Percentiles rank a stretch among this genome's conserved stretches.
Conservation (phyloP, 1,139 yeast species). For the Kodamaea alishanica region DNA sequence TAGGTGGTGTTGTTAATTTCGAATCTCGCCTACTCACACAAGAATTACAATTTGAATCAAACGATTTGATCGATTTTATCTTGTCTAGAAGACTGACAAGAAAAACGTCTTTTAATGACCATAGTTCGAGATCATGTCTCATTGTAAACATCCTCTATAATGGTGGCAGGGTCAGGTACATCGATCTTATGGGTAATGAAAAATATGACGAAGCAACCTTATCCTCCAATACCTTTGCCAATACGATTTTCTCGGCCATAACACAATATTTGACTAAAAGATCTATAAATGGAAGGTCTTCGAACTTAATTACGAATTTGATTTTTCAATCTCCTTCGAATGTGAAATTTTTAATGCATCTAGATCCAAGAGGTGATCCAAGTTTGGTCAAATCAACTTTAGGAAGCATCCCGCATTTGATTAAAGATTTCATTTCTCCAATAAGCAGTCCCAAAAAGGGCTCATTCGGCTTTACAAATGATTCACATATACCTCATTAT, state of each 20-base stretch:
- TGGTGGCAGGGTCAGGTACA: constrained; percentile 21
- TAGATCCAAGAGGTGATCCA: constrained; percentile 28
- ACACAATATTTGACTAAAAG: constrained; percentile 22
- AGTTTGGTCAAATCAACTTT: constrained; percentile 27
- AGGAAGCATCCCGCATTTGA: constrained; percentile 24
- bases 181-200: constrained; percentile 35
- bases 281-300: constrained; percentile 18
- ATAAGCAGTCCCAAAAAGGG: constrained; percentile 6
- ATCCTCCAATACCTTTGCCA: constrained; percentile 25
- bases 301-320: constrained; percentile 28
- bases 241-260: constrained; percentile 27
- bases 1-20: constrained; percentile 6
- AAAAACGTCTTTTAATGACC: constrained; percentile 19
- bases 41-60: constrained; percentile 5
- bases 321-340: constrained; percentile 20
- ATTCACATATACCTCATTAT: constrained; percentile 11
- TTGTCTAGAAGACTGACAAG: constrained; percentile 21
- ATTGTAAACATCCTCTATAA: constrained; percentile 23
- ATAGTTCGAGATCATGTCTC: constrained; percentile 28
- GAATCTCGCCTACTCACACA: constrained; percentile 17
- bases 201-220: constrained; percentile 17
- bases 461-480: constrained; percentile 2
- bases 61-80: constrained; percentile 14
- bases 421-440: constrained; percentile 17
- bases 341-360: constrained; percentile 26